Conservation (phyloP, 768 basidiomycete species). For the Lactarius vividus region DNA sequence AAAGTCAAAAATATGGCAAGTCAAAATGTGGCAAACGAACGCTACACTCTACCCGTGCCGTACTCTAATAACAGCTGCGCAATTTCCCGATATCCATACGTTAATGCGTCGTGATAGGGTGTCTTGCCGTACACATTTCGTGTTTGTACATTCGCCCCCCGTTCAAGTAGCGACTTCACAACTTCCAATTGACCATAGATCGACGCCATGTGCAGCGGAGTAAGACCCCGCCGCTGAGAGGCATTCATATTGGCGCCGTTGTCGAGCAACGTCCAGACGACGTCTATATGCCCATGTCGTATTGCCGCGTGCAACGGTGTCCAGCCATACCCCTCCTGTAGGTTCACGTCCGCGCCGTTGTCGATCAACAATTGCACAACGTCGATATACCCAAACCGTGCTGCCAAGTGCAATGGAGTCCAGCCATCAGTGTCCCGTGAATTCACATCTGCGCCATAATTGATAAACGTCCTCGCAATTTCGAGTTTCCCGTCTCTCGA, state of each 20-base stretch:
- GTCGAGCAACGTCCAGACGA: not conserved
- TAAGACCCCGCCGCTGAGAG: not conserved
- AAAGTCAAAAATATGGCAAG: too few species aligned
- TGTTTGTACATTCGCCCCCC: not conserved
- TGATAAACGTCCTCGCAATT: not conserved
- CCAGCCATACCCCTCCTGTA: too few species aligned
- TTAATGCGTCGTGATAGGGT: not conserved
- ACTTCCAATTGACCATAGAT: not conserved
- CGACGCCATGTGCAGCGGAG: not conserved
- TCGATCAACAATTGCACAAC: not conserved
- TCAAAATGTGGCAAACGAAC: too few species aligned
- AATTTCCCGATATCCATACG: not conserved
- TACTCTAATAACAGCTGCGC: not conserved
- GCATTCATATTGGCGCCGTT: not conserved
- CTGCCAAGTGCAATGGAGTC: not conserved
- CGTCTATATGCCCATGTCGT: not conserved
- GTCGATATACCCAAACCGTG: not conserved
- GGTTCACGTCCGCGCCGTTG: not conserved
- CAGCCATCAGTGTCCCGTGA: not conserved
- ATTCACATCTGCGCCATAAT: not conserved
- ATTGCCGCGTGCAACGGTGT: not conserved
- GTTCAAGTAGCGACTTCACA: not conserved
- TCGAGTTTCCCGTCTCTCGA: not conserved
- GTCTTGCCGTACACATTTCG: not conserved
- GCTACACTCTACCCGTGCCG: too few species aligned